Base-by-base conservation (phyloP, 768 basidiomycete genomes). In the Lactifluus piperatus region DNA sequence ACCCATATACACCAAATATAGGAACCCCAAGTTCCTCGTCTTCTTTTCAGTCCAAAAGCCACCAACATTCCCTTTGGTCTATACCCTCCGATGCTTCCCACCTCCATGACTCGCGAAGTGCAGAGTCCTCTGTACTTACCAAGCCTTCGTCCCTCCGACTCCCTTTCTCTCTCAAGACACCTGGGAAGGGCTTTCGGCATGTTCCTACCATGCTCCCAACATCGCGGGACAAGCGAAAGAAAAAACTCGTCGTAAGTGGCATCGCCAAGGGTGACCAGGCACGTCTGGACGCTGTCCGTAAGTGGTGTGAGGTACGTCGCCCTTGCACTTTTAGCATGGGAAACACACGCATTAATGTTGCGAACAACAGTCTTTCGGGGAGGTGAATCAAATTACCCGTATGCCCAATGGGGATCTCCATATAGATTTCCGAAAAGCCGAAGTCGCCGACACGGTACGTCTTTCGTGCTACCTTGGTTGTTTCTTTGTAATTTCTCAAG, bases 331-430 rank as follows among this genome's bases (percentile, higher is more conserved):
- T 22, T 27, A 22, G 60, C 60, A 61, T 61, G 60, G 56, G 34
- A 62, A 45, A 48, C 57, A 51, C 57, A 55, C 60, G 47, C 64
- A 52, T 18, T 60, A 34, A 58, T 58, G 11, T 32, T 22, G 5
- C 51, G 43, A 9, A 46, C 16, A 45, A 54, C 61, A 57, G 65
- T 58, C 60, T 14, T 91, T 91, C 71, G 88, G 88, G 43, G 86
- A 88, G 71, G 71, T 91, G 11, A 82, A 79, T 64, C 82, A 83
- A 62, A 88, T 91, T 67, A 79, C 76, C 37, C 76, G 87, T 51
- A 81, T 85, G 77, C 83, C 84, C 51, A 89, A 88, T 62, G 85
- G 85, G 45, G 88, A 91, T 70, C 71, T 90, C n/a, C 83, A 88
- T 65, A 77, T 91, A 50, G 81, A 85, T 66, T 91, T 89, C 66